These are phyloP conservation scores for Talaromyces atroroseus DNA, from an alignment of 2,329 filamentous ascomycete species.

Conservation along the genomic window DNA sequence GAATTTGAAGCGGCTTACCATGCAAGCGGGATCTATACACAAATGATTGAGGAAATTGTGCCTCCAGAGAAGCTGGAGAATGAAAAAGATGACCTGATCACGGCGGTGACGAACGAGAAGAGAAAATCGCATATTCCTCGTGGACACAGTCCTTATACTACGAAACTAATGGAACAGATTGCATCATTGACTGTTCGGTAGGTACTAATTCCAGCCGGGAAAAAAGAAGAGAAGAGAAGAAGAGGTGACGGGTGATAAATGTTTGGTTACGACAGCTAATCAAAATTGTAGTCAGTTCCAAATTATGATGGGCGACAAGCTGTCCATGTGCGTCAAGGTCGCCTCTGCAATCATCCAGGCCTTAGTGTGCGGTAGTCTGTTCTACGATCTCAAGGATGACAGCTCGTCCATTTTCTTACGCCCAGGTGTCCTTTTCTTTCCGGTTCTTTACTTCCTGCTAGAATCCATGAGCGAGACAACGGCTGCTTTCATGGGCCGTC, in stretches of 20 bases:
- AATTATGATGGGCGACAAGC: constrained; percentile 49
- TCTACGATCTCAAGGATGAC: constrained; percentile 48
- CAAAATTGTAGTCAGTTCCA: constrained; percentile 42
- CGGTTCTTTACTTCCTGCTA: constrained; percentile 56
- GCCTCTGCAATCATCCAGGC: constrained; percentile 34
- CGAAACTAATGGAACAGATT: constrained; percentile 36
- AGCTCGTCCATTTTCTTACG: constrained; percentile 52
- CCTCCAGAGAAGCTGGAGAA: constrained; percentile 24
- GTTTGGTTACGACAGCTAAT: too few species aligned
- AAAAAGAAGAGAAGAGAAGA: too few species aligned
- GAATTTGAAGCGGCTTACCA: constrained; percentile 48
- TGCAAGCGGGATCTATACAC: constrained; percentile 43
- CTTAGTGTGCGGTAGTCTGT: constrained; percentile 43
- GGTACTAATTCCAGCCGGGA: neutral
- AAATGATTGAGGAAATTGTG: constrained; percentile 47
- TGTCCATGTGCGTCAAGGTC: constrained; percentile 45
- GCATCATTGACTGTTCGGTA: constrained; percentile 40
- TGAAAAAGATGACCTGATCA: constrained; percentile 25
- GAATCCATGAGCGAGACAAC: constrained; percentile 56
- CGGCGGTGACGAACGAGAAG: constrained; percentile 28
- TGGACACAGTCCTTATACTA: constrained; percentile 26
- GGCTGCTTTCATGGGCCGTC: constrained; percentile 56
- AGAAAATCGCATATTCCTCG: constrained; percentile 28
- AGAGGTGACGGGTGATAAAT: neutral
- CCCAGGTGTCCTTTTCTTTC: constrained; percentile 56